Evolutionary conservation across 805 yeast species (phyloP), one percentile per base, ranked within the genome.

Genomic region (Monosporozyma yasuniensis): DNA sequence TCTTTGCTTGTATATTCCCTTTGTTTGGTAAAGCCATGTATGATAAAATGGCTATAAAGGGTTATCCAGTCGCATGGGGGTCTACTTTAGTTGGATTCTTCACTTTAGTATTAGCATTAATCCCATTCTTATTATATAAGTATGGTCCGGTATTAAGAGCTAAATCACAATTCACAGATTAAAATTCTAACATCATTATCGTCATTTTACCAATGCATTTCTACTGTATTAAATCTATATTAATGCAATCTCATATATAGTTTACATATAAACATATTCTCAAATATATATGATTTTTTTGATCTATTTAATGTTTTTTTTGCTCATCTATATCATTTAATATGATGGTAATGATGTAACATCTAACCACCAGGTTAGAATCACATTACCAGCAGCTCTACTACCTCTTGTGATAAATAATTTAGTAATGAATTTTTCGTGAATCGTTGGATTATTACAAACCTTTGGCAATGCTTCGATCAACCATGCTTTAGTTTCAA

Each of bases 331-430:
- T 6, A 6, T 22, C 7, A 18, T 22, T 28, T 47, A 50, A 39
- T 50, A 52, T 23, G 46, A 53, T 14, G 69, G 68, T 34, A 64
- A 51, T 0, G 84, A 83, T 54, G 82, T 83, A 22, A 73, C 70
- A 27, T 75, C 72, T 21, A 83, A 65, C 90, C 90, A 84, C 65
- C 83, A 80, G 47, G 74, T 77, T 50, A 80, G 76, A 11, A 84
- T 67, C 0, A 80, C 71, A 19, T 75, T 80, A 46, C 78, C 75
- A 2, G 83, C 81, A 38, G 75, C 74, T 55, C 87, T 69, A 39
- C 78, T 78, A 2, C 90, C 90, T 58, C 88, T 74, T 0, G 88
- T 82, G 1, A 81, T 52, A 64, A 79, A 59, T 28, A 84, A 56
- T 59, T 80, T 81, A 54, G 75, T 79, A 19, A 80, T 61, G 47